phyloP scores from a whole-genome alignment of 2,329 filamentous ascomycete species.

The Colletotrichum australisinense region DNA sequence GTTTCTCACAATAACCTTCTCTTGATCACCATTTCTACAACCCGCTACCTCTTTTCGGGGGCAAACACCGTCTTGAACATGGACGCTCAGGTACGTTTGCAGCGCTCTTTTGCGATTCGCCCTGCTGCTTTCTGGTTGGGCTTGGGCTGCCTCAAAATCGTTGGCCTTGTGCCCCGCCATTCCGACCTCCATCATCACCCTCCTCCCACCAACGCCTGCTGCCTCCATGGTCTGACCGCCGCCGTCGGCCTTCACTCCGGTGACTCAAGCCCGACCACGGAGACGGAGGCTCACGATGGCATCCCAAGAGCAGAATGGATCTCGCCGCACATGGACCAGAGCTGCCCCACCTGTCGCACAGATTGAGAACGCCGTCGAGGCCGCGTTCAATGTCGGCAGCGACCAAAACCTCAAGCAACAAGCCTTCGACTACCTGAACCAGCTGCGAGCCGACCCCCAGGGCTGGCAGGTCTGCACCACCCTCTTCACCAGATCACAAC shows the following conservation, averaged over 20 bases:
- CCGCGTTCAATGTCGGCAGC: constrained; percentile 86
- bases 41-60: constrained; percentile 4
- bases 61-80: constrained; percentile 46
- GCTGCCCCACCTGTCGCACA: constrained; percentile 50
- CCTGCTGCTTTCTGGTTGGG: neutral
- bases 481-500: constrained; percentile 84
- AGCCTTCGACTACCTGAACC: constrained; percentile 83
- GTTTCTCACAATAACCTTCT: constrained; percentile 19
- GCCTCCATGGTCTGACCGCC: constrained; percentile 11
- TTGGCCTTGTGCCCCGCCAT: constrained; percentile 43
- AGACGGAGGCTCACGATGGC: neutral
- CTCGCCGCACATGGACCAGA: neutral
- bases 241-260: neutral
- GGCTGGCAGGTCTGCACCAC: constrained; percentile 91
- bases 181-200: constrained; percentile 39
- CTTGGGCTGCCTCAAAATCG: constrained; percentile 18
- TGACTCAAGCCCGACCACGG: constrained; percentile 8
- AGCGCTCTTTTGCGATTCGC: constrained; percentile 32
- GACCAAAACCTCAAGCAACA: constrained; percentile 81
- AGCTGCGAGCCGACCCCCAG: constrained; percentile 83
- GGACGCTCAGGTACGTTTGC: constrained; percentile 59
- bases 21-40: neutral
- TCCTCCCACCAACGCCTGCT: constrained; percentile 22
- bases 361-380: constrained; percentile 95
- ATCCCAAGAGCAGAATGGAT: neutral